Base-by-base conservation (phyloP, 495 filamentous ascomycete genomes). In the Darksidea phi region DNA sequence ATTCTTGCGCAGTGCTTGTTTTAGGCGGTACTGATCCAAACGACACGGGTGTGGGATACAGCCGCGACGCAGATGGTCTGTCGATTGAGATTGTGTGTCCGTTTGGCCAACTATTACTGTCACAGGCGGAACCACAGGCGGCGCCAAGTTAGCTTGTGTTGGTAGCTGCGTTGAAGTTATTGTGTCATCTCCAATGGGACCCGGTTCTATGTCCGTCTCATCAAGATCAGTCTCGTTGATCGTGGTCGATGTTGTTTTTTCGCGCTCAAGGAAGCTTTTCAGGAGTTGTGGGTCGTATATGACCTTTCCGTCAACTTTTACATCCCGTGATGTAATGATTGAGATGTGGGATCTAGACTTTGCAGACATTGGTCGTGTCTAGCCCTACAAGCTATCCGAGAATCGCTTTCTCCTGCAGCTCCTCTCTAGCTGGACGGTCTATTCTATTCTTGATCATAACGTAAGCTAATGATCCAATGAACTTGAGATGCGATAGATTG, bases 331-430 rank as follows among this genome's bases (percentile, higher is more conserved):
- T 21, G 47, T 47, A 34, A 61, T 18, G 10, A 61, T 61, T 25
- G 18, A 46, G 50, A 13, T 21, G 17, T 36, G 36, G 51, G 3
- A 61, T 54, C 51, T 34, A 61, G 21, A 61, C 34, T 20, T 56
- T 32, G 36, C 28, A 61, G 17, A 61, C 56, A 34, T 61, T 57
- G 28, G 51, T 57, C 41, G 37, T 20, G 15, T 61, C 24, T 6
- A 32, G 13, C 18, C 55, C 45, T 10, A 59, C 45, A 18, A 59
- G 55, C 23, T 24, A 50, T 7, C 55, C 55, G 11, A 18, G 56
- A 21, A 51, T 32, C 28, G 45, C 45, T 24, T 38, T 48, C 12
- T 25, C 23, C 23, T 54, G 20, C 18, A 50, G 42, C 45, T 59
- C 54, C 28, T 11, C 55, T 17, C 37, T 50, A 2, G 43, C 28